Conservation (phyloP, 176 grass and related monocot genomes). For the Aegilops speltoides region DNA sequence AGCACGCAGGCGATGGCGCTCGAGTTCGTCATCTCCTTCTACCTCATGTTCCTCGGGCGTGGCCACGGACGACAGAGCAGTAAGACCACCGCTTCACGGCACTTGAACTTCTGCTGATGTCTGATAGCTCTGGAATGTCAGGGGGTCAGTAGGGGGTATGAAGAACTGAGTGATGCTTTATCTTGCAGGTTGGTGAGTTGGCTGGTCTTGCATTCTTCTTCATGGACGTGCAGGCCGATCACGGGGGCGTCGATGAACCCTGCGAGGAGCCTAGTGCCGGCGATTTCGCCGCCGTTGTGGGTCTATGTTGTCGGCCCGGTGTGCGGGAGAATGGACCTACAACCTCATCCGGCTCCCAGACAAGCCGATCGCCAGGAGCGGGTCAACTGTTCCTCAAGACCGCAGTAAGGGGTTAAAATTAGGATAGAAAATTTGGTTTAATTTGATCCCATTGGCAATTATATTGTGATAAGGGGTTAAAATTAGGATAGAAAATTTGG, state of each 20-base stretch:
- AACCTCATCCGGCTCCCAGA: conserved; percentile 50
- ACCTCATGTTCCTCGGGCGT: conserved; percentile 95
- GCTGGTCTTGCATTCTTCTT: conserved; percentile 41
- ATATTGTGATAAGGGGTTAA: too few relatives aligned
- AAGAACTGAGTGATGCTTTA: neutral
- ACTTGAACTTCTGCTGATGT: neutral
- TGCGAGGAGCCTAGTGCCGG: conserved; percentile 52
- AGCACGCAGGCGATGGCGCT: conserved; percentile 58
- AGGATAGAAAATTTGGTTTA: too few relatives aligned
- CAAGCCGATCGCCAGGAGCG: conserved; percentile 47
- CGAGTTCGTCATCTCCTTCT: conserved; percentile 85
- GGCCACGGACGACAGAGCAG: conserved; percentile 83
- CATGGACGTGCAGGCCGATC: conserved; percentile 28
- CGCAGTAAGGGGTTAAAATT: neutral
- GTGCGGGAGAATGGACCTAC: conserved; percentile 46
- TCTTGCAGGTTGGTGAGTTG: conserved; percentile 64
- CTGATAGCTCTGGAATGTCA: neutral
- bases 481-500: too few relatives aligned
- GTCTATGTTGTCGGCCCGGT: conserved; percentile 36
- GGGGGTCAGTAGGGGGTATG: neutral
- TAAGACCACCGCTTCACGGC: neutral
- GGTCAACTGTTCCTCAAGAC: conserved; percentile 31
- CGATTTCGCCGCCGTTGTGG: too few relatives aligned
- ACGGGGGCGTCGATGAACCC: conserved; percentile 76
- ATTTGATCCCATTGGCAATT: too few relatives aligned